These are phyloP conservation scores for Chlamydomonas reinhardtii DNA, from an alignment of 163 green algal genomes.

Conservation along the genomic window DNA sequence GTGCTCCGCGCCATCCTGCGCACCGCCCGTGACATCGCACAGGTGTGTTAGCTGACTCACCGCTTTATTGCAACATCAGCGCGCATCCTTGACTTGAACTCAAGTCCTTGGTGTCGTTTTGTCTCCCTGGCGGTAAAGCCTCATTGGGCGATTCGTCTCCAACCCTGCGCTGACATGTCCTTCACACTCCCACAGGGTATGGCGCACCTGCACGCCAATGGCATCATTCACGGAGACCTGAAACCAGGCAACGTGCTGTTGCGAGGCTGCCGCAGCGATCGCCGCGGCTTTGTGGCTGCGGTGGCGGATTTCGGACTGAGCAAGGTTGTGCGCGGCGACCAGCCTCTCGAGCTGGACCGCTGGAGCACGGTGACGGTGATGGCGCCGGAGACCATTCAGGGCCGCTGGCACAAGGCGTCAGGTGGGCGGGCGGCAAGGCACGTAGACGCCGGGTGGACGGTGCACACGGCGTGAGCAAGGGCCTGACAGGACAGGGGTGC, in stretches of 20 bases:
- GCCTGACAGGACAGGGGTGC: no score
- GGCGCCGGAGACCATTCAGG: conserved; percentile 33
- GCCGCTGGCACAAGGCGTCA: conserved; percentile 25
- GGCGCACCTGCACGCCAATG: conserved; percentile 48
- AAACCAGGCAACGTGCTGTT: conserved; percentile 79
- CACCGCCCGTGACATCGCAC: conserved; percentile 43
- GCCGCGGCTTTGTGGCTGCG: conserved; percentile 75
- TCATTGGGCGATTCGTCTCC: no score
- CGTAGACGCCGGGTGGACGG: no score
- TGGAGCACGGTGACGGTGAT: conserved; percentile 51
- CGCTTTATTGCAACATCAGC: no score
- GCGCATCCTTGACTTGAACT: no score
- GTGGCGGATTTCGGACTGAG: conserved; percentile 55
- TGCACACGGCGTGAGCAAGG: no score
- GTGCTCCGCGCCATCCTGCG: conserved; percentile 40
- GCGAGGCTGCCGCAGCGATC: conserved; percentile 68
- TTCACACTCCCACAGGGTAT: conserved; percentile 39
- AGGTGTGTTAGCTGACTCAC: no score
- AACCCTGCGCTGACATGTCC: no score
- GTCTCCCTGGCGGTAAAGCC: no score
- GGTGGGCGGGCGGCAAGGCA: not conserved
- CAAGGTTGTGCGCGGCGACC: conserved; percentile 41
- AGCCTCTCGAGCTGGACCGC: conserved; percentile 34
- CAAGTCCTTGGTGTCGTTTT: no score
- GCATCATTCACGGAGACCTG: conserved; percentile 52